Evolutionary conservation across 176 grass and related monocot genomes (phyloP).

Genomic region (Lolium multiflorum): DNA sequence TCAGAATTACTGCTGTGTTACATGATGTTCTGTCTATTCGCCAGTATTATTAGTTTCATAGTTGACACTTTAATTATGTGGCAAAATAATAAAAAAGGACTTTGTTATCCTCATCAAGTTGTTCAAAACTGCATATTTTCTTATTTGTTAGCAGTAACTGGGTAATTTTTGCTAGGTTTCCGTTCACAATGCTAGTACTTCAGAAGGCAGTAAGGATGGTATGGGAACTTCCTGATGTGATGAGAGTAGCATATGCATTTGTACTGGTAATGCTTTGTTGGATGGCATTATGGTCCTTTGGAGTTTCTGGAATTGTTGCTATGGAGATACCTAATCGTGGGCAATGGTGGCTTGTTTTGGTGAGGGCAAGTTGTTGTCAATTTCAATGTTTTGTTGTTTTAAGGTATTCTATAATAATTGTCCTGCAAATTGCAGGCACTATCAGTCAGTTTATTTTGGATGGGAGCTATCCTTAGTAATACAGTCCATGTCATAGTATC

Average conservation of each 20-base stretch:
- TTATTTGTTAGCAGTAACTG: constrained; percentile 42
- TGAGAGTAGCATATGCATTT: constrained; percentile 86
- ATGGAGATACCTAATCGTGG: constrained; percentile 75
- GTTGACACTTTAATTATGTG: constrained; percentile 14
- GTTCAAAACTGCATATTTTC: constrained; percentile 14
- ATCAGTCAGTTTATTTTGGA: constrained; percentile 98
- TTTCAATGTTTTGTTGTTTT: constrained; percentile 21
- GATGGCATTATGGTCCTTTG: constrained; percentile 97
- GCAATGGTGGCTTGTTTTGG: constrained; percentile 99
- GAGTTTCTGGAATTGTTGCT: constrained; percentile 83
- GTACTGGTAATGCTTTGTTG: constrained; percentile 88
- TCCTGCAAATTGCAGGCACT: constrained; percentile 71
- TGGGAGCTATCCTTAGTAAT: constrained; percentile 90
- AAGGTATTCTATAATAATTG: constrained; percentile 15
- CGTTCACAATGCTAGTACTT: constrained; percentile 96
- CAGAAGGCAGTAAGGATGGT: constrained; percentile 95
- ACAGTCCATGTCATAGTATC: constrained; percentile 97
- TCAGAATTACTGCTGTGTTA: constrained; percentile 2
- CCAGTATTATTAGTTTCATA: neutral
- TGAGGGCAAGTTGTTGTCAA: constrained; percentile 88
- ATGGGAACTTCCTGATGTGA: constrained; percentile 79
- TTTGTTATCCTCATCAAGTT: constrained; percentile 17
- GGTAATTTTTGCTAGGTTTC: constrained; percentile 66
- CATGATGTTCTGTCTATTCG: constrained; percentile 2
- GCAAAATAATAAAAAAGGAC: neutral